These are phyloP conservation scores for Eucalyptus shirleyi DNA, from an alignment of 345 rosid species.

Conservation along the genomic window DNA sequence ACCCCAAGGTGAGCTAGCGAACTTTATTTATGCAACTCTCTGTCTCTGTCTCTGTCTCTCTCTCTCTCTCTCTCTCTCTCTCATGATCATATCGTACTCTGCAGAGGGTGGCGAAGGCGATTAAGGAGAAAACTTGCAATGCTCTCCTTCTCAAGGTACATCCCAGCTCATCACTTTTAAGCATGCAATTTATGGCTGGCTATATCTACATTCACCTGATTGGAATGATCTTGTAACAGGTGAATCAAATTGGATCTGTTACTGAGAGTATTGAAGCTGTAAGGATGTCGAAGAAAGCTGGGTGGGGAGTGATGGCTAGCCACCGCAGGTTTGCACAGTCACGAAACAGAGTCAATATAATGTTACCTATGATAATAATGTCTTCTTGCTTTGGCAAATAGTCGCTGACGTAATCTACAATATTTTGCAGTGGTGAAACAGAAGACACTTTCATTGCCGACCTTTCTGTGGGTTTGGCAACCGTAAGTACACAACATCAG, in stretches of 20 bases:
- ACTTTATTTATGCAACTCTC: background rate
- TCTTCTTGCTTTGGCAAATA: background rate
- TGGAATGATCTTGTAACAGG: slow-evolving; percentile 21
- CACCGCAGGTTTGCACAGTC: slow-evolving; percentile 38
- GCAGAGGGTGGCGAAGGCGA: slow-evolving; percentile 93
- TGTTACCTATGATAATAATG: background rate
- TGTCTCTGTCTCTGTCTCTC: background rate
- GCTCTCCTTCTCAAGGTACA: slow-evolving; percentile 91
- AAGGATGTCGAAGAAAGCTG: slow-evolving; percentile 93
- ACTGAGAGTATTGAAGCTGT: slow-evolving; percentile 99
- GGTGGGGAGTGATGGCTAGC: slow-evolving; percentile 99
- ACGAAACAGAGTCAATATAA: background rate
- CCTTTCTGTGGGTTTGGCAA: slow-evolving; percentile 86
- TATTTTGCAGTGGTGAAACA: slow-evolving; percentile 71
- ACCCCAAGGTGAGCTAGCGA: slow-evolving; percentile 57
- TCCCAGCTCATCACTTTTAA: background rate
- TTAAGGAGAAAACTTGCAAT: slow-evolving; percentile 75
- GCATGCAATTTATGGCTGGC: background rate
- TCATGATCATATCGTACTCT: background rate
- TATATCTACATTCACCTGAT: background rate
- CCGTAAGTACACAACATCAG: slow-evolving; percentile 19
- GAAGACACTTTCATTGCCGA: slow-evolving; percentile 98
- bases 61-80: background rate
- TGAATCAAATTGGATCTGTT: slow-evolving; percentile 94
- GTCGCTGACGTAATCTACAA: background rate